phyloP scores from a whole-genome alignment of 768 basidiomycete species.

The Tulasnella sp. region DNA sequence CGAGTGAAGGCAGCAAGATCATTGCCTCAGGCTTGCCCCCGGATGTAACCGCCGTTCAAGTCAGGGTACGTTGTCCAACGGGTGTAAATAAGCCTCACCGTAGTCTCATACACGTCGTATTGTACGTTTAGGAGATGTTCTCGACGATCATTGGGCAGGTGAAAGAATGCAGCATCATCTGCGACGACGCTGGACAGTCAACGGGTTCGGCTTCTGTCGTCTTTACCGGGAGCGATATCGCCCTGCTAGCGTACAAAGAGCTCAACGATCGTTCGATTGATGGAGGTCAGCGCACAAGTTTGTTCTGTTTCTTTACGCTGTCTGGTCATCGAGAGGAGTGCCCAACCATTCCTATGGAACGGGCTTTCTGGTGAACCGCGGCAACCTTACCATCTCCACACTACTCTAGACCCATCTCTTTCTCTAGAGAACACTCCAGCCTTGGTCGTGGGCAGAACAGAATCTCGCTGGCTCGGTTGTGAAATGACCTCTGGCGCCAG shows the following conservation, averaged over 20 bases:
- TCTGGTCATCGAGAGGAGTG: neutral
- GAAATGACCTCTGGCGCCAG: neutral
- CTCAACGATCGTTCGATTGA: constrained; percentile 99
- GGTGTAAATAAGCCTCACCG: neutral
- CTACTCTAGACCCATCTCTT: neutral
- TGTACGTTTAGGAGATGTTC: constrained; percentile 74
- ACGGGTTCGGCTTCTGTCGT: constrained; percentile 86
- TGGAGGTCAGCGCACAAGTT: constrained; percentile 93
- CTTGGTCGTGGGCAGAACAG: neutral
- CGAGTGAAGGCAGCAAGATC: constrained; percentile 24
- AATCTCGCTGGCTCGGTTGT: neutral
- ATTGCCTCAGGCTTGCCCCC: constrained; percentile 28
- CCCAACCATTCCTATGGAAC: neutral
- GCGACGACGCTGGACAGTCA: constrained; percentile 77
- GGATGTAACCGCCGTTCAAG: constrained; percentile 22
- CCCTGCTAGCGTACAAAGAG: constrained; percentile 82
- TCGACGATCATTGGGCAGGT: constrained; percentile 82
- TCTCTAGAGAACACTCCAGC: neutral
- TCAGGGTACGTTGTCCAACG: neutral
- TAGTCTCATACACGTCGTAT: neutral
- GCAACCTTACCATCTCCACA: too few species aligned
- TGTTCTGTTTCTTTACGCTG: neutral
- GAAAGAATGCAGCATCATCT: constrained; percentile 76
- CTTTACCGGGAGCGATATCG: constrained; percentile 84
- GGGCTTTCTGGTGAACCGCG: too few species aligned